A percentile compares a stretch with the other conserved stretches of the same genome.
Conservation (phyloP, 495 filamentous ascomycete species). For the Platismatia glauca region DNA sequence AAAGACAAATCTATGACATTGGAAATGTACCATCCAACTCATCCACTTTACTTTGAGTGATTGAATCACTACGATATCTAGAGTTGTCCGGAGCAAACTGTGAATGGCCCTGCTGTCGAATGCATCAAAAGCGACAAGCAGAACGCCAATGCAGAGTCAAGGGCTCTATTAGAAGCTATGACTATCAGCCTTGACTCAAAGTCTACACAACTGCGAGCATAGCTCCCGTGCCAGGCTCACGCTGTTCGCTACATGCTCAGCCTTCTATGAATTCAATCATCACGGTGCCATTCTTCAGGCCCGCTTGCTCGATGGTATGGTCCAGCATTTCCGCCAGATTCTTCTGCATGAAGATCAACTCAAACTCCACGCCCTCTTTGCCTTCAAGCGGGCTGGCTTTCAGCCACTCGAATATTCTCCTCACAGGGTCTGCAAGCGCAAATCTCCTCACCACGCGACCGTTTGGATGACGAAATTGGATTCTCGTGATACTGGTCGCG, state of each 20-base stretch:
- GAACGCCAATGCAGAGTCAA: not conserved
- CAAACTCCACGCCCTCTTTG: slow-evolving; percentile 71
- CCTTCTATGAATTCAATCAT: slow-evolving; percentile 84
- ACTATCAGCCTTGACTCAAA: not conserved
- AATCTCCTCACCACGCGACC: slow-evolving; percentile 81
- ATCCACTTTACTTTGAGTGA: not conserved
- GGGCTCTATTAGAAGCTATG: not conserved
- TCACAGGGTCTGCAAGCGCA: slow-evolving; percentile 65
- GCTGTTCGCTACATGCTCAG: slow-evolving; percentile 3
- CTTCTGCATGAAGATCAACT: slow-evolving; percentile 69
- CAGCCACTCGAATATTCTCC: slow-evolving; percentile 88
- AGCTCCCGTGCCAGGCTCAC: not conserved
- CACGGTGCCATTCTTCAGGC: slow-evolving; percentile 80
- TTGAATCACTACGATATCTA: not conserved
- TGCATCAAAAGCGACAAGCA: not conserved
- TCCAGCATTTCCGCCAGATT: slow-evolving; percentile 71
- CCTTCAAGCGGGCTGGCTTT: slow-evolving; percentile 71
- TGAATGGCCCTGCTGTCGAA: not conserved
- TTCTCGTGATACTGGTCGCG: slow-evolving; percentile 65
- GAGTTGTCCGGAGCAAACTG: not conserved
- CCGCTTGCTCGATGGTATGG: slow-evolving; percentile 68
- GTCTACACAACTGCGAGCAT: not conserved
- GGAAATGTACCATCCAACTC: not conserved
- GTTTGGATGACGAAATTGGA: slow-evolving; percentile 79
- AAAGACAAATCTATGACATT: not conserved